Base-by-base conservation (phyloP, 2,329 filamentous ascomycete species). In the Ophiostoma australiae region DNA sequence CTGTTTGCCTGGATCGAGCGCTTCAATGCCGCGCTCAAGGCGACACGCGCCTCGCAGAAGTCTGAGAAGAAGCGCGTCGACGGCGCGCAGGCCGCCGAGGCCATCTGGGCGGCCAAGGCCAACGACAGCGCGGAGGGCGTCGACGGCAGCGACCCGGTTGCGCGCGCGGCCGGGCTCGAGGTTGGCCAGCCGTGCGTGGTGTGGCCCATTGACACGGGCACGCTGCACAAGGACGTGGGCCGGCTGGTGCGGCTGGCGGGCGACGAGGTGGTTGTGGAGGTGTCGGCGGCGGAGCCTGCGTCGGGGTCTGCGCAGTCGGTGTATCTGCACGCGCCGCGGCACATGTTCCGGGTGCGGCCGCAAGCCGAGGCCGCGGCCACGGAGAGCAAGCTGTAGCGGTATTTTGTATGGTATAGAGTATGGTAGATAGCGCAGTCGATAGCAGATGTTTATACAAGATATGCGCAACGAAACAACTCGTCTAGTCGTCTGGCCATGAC, bases 1-100 rank as follows among this genome's bases (percentile, higher is more conserved):
- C 84, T 87, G 0, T 90, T 86, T 76, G 84, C 85, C 1, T 92
- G 89, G 88, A 82, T 91, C 23, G 77, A 80, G 63, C 82, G 90
- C n/a, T 92, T 91, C 78, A 79, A 84, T 69, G 76, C 76, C 20
- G 82, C 81, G 1, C 76, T 87, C 1, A 78, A 80, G 5, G 77
- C 78, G 7, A 84, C 84, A 0, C 82, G 80, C 68, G 76, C 44
- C 6, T 17, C 44, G 3, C 76, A 75, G 3, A 72, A 69, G 13
- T 17, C 67, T 3, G 10, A 15, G 3, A 41, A 41, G 0, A 31
- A 74, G 1, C 81, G 76, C 1, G 73, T 90, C 41, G 80, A 82
- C 7, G 88, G 89, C 4, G 81, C 82, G 61, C 83, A 87, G 74
- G 88, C 87, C 2, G 81, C 83, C 35, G 76, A 78, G 63, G 75